Conservation (phyloP, 768 basidiomycete species). For the Russula sp. region DNA sequence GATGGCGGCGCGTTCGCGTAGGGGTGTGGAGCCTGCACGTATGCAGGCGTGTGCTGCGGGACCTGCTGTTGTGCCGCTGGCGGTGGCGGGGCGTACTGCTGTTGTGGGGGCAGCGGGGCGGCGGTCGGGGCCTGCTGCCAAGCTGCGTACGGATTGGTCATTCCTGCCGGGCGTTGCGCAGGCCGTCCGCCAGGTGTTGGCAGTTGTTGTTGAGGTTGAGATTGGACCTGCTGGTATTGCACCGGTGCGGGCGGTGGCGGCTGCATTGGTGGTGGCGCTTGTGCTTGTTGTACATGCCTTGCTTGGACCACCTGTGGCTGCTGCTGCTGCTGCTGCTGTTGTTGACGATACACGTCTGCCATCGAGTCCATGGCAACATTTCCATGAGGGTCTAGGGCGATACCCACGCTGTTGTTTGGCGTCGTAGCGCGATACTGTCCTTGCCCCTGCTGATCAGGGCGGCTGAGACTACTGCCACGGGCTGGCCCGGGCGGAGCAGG, state of each 20-base stretch:
- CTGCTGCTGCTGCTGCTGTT: slow-evolving; percentile 26
- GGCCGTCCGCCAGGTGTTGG: slow-evolving; percentile 14
- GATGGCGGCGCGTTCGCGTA: slow-evolving; percentile 16
- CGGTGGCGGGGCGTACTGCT: slow-evolving; percentile 20
- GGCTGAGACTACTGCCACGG: slow-evolving; percentile 15
- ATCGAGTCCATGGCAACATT: slow-evolving; percentile 76
- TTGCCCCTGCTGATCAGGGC: slow-evolving; percentile 20
- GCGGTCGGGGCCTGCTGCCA: slow-evolving; percentile 4
- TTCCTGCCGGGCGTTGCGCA: slow-evolving; percentile 12
- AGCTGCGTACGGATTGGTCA: slow-evolving; percentile 2
- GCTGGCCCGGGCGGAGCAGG: slow-evolving; percentile 32
- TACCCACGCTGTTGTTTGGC: slow-evolving; percentile 73
- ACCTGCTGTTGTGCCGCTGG: slow-evolving; percentile 15
- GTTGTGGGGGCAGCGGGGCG: background rate
- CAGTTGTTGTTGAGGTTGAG: slow-evolving; percentile 27
- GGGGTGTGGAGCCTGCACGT: slow-evolving; percentile 14
- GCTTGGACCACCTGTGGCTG: slow-evolving; percentile 18
- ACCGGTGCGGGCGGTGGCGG: slow-evolving; percentile 28
- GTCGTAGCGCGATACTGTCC: slow-evolving; percentile 50
- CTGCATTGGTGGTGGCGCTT: slow-evolving; percentile 33
- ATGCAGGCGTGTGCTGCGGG: slow-evolving; percentile 10
- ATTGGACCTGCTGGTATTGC: slow-evolving; percentile 34
- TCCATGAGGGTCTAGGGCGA: slow-evolving; percentile 72
- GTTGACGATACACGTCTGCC: slow-evolving; percentile 41
- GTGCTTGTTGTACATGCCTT: slow-evolving; percentile 21